Evolutionary conservation across 805 yeast genomes (phyloP).

Genomic region (Yarrowia yakushimensis): DNA sequence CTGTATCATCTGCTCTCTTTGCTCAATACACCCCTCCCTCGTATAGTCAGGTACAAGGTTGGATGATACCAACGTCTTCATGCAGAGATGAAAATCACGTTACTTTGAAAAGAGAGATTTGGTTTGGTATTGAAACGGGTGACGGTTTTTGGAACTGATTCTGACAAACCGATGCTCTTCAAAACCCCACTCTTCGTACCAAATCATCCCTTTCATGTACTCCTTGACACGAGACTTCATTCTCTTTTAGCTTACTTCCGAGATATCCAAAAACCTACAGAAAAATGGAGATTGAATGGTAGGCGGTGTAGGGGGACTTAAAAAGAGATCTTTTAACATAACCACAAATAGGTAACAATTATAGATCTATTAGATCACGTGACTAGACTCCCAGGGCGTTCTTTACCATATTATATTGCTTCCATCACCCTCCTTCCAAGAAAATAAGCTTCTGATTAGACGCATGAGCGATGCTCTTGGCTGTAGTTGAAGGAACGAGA

Average conservation of each 20-base stretch:
- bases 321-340: too few species aligned
- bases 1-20: neutral
- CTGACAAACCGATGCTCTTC: too few species aligned
- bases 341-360: too few species aligned
- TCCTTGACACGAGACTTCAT: neutral
- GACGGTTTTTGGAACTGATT: too few species aligned
- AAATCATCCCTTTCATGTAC: neutral
- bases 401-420: too few species aligned
- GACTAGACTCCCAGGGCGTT: too few species aligned
- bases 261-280: constrained; percentile 3
- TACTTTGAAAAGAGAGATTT: too few species aligned
- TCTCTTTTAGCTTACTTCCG: constrained; percentile 12
- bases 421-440: neutral
- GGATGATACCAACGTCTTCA: neutral
- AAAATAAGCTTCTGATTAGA: neutral
- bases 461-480: constrained; percentile 6
- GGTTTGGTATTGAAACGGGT: too few species aligned
- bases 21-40: neutral
- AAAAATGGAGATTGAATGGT: too few species aligned
- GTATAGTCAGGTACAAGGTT: constrained; percentile 1
- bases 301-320: too few species aligned
- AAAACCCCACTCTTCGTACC: neutral
- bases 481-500: neutral
- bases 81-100: too few species aligned
- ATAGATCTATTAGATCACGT: neutral